Evolutionary conservation across 1,284 basidiomycete genomes (phyloP).

Genomic region (Lentinus polychrous): DNA sequence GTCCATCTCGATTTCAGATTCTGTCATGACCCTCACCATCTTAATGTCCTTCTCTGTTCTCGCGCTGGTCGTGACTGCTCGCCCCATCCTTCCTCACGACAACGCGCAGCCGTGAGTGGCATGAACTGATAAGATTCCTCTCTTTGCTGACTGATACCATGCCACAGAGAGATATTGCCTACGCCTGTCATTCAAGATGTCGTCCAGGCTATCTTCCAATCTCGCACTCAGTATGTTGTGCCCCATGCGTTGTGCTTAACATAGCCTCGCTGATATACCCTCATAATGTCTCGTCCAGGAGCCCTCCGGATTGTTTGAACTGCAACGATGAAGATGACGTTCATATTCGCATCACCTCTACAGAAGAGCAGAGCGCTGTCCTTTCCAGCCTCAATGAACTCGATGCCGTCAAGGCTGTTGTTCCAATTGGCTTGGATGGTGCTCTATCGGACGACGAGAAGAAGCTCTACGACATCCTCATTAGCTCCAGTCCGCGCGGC

Average conservation of each 20-base stretch:
- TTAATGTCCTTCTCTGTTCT: constrained; percentile 36
- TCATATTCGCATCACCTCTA: constrained; percentile 23
- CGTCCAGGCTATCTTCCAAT: constrained; percentile 32
- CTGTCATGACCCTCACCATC: constrained; percentile 33
- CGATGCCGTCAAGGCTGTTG: constrained; percentile 27
- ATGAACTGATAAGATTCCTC: neutral
- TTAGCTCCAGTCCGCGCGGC: constrained; percentile 12
- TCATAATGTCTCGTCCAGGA: constrained; percentile 10
- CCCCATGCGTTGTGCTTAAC: neutral
- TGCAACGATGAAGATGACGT: constrained; percentile 13
- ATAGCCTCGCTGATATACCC: neutral
- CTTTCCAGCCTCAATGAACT: constrained; percentile 25
- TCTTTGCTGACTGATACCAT: constrained; percentile 1
- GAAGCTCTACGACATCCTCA: constrained; percentile 26
- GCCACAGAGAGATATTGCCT: constrained; percentile 13
- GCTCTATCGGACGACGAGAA: constrained; percentile 27
- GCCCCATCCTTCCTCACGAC: constrained; percentile 27
- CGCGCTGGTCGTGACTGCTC: constrained; percentile 39
- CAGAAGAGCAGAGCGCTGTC: constrained; percentile 25
- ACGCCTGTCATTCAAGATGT: constrained; percentile 26
- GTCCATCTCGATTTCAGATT: neutral
- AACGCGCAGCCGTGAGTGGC: constrained; percentile 19
- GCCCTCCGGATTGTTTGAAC: constrained; percentile 15
- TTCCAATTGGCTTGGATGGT: constrained; percentile 23
- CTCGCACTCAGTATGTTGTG: constrained; percentile 15